Base-by-base conservation (phyloP, 1,139 yeast genomes). In the Taphrina flavorubra region DNA sequence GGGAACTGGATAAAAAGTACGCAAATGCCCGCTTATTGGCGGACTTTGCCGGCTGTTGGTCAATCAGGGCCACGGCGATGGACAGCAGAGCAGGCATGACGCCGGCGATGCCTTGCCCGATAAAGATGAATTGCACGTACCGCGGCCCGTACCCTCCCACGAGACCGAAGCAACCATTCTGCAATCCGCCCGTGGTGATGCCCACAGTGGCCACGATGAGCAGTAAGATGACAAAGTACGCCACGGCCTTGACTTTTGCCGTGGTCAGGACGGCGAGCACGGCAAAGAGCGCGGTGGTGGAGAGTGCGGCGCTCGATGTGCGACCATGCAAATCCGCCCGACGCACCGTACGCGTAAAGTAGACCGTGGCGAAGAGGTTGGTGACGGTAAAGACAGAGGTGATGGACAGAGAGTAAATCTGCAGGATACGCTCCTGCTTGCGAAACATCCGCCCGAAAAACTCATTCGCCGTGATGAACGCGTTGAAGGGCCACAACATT, bases 401-500 rank as follows among this genome's bases (percentile, higher is more conserved):
- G 88, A 92, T 89, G 62, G 68, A 65, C 57, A 56, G 44, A 11
- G 61, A 65, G 31, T 68, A 53, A 20, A 40, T 14, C 14, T 34
- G 39, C 44, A 53, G 83, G 71, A 90, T 79, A 0, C 78, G 71
- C 0, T 88, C 85, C 13, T 83, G 79, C 44, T 81, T 82, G 25
- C 81, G 80, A 72, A 92, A 87, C 64, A 94, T 78, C 67, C 84
- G 85, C 47, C 86, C 85, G 76, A 91, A 91, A 78, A 90, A 92
- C 4, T 90, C 89, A 0, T 96, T 85, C 0, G 97, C 97, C 0
- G 96, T 87, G 10, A 94, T 79, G 74, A 92, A 88, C 73, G 96
- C 87, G 80, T 94, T 94, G 97, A 98, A 94, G 0, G 99, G 98
- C 98, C 98, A 94, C 53, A 94, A 81, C 49, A 89, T 80, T 0